Conservation (phyloP, 257 asterid species). For the Ligustrum vulgare region DNA sequence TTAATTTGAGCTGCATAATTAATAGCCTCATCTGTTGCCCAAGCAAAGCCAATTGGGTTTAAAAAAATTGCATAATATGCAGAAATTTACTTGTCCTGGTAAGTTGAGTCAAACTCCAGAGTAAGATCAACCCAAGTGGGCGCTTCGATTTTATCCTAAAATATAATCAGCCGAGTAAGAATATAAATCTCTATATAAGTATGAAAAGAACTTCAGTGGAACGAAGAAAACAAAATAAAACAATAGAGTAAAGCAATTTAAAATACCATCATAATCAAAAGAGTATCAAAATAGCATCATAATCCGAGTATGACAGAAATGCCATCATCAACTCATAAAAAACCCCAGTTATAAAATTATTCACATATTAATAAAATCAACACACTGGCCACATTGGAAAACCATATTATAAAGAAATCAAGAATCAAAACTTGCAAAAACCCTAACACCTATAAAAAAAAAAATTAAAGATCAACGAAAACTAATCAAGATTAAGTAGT, state of each 20-base stretch:
- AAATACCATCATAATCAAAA: not conserved
- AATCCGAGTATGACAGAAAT: not conserved
- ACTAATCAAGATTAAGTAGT: not conserved
- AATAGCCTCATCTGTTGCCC: not conserved
- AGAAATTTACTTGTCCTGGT: conserved; percentile 32
- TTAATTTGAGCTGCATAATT: not conserved
- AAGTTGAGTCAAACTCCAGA: conserved; percentile 34
- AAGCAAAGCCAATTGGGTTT: not conserved
- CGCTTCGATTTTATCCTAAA: conserved; percentile 52
- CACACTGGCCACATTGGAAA: not conserved
- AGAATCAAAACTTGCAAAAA: not conserved
- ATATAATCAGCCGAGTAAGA: conserved; percentile 14
- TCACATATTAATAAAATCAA: not conserved
- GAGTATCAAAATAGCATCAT: not conserved
- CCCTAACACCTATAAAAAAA: not conserved
- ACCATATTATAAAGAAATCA: not conserved
- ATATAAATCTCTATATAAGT: not conserved
- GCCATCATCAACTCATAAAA: not conserved
- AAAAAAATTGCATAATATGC: not conserved
- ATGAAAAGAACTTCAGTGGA: not conserved
- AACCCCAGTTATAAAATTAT: not conserved
- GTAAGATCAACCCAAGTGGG: conserved; percentile 51
- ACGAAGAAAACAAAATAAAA: not conserved
- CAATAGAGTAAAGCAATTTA: not conserved
- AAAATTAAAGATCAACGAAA: not conserved